These are phyloP conservation scores for Gilbertella persicaria DNA, from an alignment of 371 early-diverging fungal species.

Conservation along the genomic window DNA sequence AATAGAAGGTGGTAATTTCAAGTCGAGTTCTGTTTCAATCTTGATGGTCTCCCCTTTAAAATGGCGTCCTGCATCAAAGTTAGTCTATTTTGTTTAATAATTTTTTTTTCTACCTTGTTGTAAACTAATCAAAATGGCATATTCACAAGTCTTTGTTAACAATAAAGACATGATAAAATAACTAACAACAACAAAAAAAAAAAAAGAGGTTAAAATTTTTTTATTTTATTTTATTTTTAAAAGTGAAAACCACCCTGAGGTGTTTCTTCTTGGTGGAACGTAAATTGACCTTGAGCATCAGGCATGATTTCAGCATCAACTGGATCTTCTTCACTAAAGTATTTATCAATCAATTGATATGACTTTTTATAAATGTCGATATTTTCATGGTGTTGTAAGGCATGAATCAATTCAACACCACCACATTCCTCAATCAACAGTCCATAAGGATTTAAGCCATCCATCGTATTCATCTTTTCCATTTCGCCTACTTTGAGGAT, in stretches of 20 bases:
- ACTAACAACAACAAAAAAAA: not conserved
- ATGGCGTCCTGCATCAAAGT: slow-evolving; percentile 33
- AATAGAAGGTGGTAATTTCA: slow-evolving; percentile 43
- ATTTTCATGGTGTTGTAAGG: slow-evolving; percentile 90
- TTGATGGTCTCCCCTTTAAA: slow-evolving; percentile 23
- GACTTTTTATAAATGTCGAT: slow-evolving; percentile 94
- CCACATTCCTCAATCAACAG: slow-evolving; percentile 87
- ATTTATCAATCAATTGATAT: slow-evolving; percentile 89
- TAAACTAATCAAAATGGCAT: slow-evolving; percentile 46
- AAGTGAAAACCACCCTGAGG: slow-evolving; percentile 77
- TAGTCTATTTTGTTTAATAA: slow-evolving; percentile 3
- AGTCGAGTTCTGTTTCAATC: slow-evolving; percentile 44
- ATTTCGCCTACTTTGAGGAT: slow-evolving; percentile 62
- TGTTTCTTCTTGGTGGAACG: slow-evolving; percentile 61
- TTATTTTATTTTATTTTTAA: slow-evolving; percentile 14
- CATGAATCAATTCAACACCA: slow-evolving; percentile 91
- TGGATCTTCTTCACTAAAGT: slow-evolving; percentile 81
- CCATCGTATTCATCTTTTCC: slow-evolving; percentile 43
- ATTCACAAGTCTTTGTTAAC: slow-evolving; percentile 51
- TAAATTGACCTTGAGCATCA: slow-evolving; percentile 57
- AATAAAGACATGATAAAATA: slow-evolving; percentile 39
- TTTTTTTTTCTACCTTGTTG: slow-evolving; percentile 40
- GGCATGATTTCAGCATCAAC: slow-evolving; percentile 58
- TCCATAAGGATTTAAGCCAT: slow-evolving; percentile 83
- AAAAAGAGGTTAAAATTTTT: not conserved